Evolutionary conservation across 73 alveolate species (phyloP), one percentile per base, ranked within the genome.

Genomic region (Paramecium sonneborni): DNA sequence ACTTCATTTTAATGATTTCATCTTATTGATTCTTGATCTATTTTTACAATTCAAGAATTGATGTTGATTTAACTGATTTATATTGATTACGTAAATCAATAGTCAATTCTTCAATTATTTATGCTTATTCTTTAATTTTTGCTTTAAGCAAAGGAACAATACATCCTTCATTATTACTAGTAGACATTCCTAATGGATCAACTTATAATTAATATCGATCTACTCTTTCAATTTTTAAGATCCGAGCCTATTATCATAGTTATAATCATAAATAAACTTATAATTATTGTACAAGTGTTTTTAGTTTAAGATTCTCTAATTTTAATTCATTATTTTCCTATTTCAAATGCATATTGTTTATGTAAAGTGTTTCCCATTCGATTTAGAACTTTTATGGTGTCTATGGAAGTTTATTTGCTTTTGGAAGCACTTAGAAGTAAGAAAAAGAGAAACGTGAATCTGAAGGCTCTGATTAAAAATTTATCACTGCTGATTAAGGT

Each of bases 61-160:
- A 38, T 0, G 87, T 74, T 10, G 34, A 30, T 74, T 74, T 74
- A 32, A 74, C 87, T 15, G 87, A 74, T 38, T 74, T 74, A 38
- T 20, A 74, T 35, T 74, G 20, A 24, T 37, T 74, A 21, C 58
- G 55, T 15, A 74, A 18, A 74, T 74, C 58, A 20, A n/a, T 9
- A 11, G 21, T 74, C 46, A 74, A 38, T 35, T 74, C 58, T 30
- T 74, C 87, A 0, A 74, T 74, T n/a, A 6, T 21, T 21, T 74
- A 8, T 0, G 56, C 34, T 74, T 74, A 43, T 38, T 74, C 12
- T 74, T 38, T 74, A 35, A 74, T 74, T 18, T 74, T 74, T 1
- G 87, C 39, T 12, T 74, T 74, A 32, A 74, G 87, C 67, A 74
- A 32, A 5, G 87, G 87, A 74, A 74, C 68, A 1, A 74, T 74